These are phyloP conservation scores for Zymoseptoria pseudotritici DNA, from an alignment of 2,329 filamentous ascomycete species.

Conservation along the genomic window DNA sequence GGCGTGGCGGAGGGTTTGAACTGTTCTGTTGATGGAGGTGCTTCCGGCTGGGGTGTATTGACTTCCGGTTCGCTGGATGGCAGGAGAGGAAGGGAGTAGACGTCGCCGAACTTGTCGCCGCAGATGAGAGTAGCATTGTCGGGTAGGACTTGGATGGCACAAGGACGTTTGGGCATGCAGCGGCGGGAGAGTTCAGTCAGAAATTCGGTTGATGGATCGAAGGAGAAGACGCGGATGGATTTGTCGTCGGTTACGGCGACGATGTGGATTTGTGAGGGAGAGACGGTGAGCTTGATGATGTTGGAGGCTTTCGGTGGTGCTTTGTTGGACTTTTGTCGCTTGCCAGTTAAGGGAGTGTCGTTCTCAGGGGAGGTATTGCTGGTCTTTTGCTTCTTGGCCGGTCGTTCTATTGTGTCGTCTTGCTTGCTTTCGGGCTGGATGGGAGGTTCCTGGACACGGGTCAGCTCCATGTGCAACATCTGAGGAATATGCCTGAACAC, in stretches of 20 bases:
- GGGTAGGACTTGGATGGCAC: conserved; percentile 61
- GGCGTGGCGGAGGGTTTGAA: conserved; percentile 49
- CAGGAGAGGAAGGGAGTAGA: conserved; percentile 77
- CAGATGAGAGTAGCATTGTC: conserved; percentile 67
- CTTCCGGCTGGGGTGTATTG: conserved; percentile 18
- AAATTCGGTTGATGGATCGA: conserved; percentile 13
- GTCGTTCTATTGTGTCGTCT: conserved; percentile 17
- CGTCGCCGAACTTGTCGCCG: conserved; percentile 95
- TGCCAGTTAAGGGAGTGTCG: conserved; percentile 14
- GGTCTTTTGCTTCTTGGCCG: conserved; percentile 27
- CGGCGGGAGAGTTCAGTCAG: conserved; percentile 65
- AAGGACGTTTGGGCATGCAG: conserved; percentile 85
- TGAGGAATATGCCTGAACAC: background rate
- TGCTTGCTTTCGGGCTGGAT: conserved; percentile 2
- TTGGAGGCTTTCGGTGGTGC: conserved; percentile 42
- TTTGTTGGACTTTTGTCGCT: background rate
- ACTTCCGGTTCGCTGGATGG: conserved; percentile 23
- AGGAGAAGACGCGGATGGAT: conserved; percentile 67
- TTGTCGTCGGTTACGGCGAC: conserved; percentile 88
- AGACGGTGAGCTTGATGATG: conserved; percentile 61
- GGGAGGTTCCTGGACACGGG: background rate
- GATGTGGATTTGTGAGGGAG: conserved; percentile 58
- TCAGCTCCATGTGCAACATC: background rate
- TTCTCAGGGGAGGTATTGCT: conserved; percentile 29
- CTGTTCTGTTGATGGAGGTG: background rate